Percentiles rank a stretch among this genome's conserved stretches.
Evolutionary conservation across 2,329 filamentous ascomycete species (phyloP).

Genomic region (Venturia nashicola): DNA sequence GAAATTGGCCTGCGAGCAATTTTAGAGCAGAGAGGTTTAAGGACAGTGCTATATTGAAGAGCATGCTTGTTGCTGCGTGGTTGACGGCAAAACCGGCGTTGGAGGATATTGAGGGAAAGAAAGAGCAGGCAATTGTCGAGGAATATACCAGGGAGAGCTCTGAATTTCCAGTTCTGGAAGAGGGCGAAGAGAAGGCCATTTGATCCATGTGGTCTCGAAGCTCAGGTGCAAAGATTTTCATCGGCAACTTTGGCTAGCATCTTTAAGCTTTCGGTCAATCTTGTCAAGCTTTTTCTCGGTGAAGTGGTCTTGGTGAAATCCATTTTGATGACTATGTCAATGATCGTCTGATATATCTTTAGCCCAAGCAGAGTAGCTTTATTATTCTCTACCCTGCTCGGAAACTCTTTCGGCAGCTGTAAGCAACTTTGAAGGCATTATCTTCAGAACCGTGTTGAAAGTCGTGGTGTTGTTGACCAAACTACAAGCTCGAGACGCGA

Average conservation of each 20-base stretch:
- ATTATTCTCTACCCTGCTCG: no score
- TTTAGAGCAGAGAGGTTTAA: background rate
- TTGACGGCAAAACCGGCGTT: background rate
- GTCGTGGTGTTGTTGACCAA: no score
- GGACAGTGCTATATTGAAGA: background rate
- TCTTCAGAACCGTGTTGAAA: no score
- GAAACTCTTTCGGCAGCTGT: no score
- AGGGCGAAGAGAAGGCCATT: background rate
- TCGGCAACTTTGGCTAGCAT: background rate
- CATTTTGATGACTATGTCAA: no score
- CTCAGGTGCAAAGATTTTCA: background rate
- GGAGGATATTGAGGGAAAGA: background rate
- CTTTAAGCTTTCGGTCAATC: no score
- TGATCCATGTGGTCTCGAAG: background rate
- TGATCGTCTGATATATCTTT: no score
- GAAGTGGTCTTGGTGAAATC: no score
- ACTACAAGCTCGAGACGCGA: no score
- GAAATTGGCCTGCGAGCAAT: background rate
- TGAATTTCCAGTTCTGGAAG: background rate
- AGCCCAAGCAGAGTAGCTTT: no score
- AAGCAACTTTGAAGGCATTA: no score
- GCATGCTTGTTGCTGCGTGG: constrained; percentile 1
- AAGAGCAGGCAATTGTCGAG: background rate
- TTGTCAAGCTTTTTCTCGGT: no score
- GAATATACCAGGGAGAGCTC: background rate